Percentiles rank a stretch among this genome's conserved stretches.
Conservation (phyloP, 2,329 filamentous ascomycete genomes). For the Xylariaceae sp. region DNA sequence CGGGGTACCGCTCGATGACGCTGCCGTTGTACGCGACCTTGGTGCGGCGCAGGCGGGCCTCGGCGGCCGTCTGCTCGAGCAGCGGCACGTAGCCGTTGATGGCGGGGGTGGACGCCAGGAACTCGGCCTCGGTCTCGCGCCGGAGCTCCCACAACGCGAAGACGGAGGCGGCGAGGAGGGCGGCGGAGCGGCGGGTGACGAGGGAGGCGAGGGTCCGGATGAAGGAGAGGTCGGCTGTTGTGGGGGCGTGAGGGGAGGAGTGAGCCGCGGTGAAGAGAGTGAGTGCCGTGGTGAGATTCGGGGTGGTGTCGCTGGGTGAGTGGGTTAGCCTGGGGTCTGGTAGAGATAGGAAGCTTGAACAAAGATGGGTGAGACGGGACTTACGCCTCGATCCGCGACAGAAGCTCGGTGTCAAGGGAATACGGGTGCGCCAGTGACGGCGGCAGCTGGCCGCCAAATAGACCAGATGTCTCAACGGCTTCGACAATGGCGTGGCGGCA, state of each 20-base stretch:
- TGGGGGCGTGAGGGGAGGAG: conserved; percentile 32
- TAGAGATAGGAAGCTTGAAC: background rate
- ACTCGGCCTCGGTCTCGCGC: conserved; percentile 40
- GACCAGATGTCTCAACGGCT: conserved; percentile 48
- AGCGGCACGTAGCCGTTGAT: conserved; percentile 1
- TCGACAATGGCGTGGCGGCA: conserved; percentile 55
- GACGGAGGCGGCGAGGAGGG: conserved; percentile 54
- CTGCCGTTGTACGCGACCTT: conserved; percentile 75
- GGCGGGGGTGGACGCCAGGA: conserved; percentile 17
- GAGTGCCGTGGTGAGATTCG: conserved; percentile 39
- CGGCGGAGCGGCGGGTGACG: conserved; percentile 54
- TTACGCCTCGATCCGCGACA: conserved; percentile 55
- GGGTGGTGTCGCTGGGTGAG: conserved; percentile 38
- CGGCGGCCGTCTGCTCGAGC: conserved; percentile 38
- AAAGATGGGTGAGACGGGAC: conserved; percentile 17
- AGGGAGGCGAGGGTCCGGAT: conserved; percentile 50
- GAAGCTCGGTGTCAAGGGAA: conserved; percentile 56
- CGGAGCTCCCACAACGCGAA: conserved; percentile 57
- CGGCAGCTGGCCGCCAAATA: conserved; percentile 55
- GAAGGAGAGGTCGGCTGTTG: conserved; percentile 44
- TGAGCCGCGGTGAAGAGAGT: conserved; percentile 46
- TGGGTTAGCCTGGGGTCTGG: background rate
- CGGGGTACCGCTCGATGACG: conserved; percentile 74
- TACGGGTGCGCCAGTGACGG: conserved; percentile 48
- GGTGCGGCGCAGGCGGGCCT: conserved; percentile 41